Conservation (phyloP, 768 basidiomycete genomes). For the Hebeloma cylindrosporum region DNA sequence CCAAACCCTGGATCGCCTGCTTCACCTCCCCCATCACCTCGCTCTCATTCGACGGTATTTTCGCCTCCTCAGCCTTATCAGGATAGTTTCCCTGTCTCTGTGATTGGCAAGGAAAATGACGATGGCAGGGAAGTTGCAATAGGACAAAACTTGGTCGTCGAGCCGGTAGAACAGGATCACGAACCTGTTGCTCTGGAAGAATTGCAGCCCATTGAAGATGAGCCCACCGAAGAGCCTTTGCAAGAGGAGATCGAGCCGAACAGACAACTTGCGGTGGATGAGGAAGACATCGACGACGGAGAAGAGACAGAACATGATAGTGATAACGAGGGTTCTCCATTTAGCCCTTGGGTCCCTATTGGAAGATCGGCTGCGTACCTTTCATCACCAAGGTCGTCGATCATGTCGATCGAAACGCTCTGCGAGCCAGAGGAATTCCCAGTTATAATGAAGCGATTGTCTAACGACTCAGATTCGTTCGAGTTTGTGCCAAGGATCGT, state of each 20-base stretch:
- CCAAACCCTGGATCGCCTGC: constrained; percentile 12
- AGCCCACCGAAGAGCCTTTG: not conserved
- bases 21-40: constrained; percentile 15
- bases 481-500: constrained; percentile 17
- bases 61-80: not conserved
- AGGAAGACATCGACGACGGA: constrained; percentile 3
- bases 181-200: not conserved
- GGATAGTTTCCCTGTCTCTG: not conserved
- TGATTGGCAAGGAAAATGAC: not conserved
- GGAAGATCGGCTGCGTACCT: constrained; percentile 15
- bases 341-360: constrained; percentile 9
- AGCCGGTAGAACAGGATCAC: not conserved
- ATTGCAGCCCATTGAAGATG: not conserved
- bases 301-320: constrained; percentile 11
- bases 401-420: constrained; percentile 25
- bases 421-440: constrained; percentile 23
- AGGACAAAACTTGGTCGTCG: not conserved
- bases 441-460: constrained; percentile 23
- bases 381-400: constrained; percentile 22
- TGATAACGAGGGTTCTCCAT: constrained; percentile 13
- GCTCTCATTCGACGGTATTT: constrained; percentile 11
- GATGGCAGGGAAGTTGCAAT: not conserved
- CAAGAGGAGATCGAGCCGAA: not conserved
- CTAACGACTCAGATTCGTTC: constrained; percentile 19
- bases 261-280: not conserved